Base-by-base conservation (phyloP, 805 yeast genomes). In the Cyberlindnera veronae region DNA sequence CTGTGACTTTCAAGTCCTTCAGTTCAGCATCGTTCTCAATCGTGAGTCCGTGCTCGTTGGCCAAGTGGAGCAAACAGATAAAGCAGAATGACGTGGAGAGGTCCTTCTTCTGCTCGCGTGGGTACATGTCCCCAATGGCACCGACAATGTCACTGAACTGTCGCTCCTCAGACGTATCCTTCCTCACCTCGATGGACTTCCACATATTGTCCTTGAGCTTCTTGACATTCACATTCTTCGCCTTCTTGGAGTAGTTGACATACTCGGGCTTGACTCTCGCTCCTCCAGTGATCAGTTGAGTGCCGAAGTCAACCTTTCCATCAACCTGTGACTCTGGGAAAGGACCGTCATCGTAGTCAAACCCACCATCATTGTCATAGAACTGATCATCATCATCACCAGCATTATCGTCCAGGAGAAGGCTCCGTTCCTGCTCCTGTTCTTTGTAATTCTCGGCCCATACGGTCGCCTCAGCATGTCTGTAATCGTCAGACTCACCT, bases 51-150 rank as follows among this genome's bases (percentile, higher is more conserved):
- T 84, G 81, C 58, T 88, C 96, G 57, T 89, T 88, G 12, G 95
- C 95, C 49, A 88, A 66, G 63, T 88, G 96, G 26, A 88, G 63
- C 53, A 87, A 63, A 51, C 95, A 84, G 42, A 88, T 85, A 53
- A 88, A 88, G 54, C 86, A 84, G 60, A 84, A 84, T 61, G 95
- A 82, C 1, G 95, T 87, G 1, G 95, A 83, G 7, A 89, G 62
- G 38, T 88, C 95, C 36, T 71, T 72, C 49, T 70, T 66, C 34
- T 79, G 74, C 34, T 76, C 79, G 8, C 67, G 61, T 1, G 76
- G 68, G 56, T 89, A 88, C 57, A 68, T 67, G 8, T 62, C 60
- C 15, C 67, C 67, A 18, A 82, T 69, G 20, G 71, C 72, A 3
- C 61, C 61, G 5, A 81, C 76, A 26, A 82, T 66, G 10, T 66